Evolutionary conservation across 2,329 filamentous ascomycete species (phyloP), one percentile per base, ranked within the genome.

Genomic region (Verticillium isaacii): DNA sequence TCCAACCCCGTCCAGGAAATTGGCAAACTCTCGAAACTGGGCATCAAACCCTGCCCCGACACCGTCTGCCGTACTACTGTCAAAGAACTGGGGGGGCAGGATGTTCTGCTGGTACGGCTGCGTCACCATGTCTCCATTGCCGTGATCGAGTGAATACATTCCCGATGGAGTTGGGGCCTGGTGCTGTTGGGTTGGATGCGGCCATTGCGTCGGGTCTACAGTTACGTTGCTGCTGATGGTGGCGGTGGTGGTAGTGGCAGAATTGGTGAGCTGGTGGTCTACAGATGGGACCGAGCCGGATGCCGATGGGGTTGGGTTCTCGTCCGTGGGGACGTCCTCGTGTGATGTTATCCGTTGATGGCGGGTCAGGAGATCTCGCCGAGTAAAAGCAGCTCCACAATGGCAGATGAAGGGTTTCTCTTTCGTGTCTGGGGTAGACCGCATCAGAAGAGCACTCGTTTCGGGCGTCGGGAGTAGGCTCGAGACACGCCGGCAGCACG

Each of bases 351-450:
- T 74, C 59, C 77, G 74, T 62, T 79, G 74, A 64, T 80, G 78
- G 25, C 78, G 74, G 57, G 77, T 79, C 65, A 80, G 67, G 15
- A 80, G 69, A 66, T 80, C 78, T 23, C 78, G 74, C 23, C 78
- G 73, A 11, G 78, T 75, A 65, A 80, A 80, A 1, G 78, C 76
- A 12, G 76, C 75, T 60, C 77, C 76, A 66, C 78, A 80, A 50
- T 69, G 72, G 61, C 78, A 80, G 23, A 78, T 63, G 63, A 79
- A 80, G 1, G 78, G 78, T 64, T 80, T 80, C 68, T 80, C 78
- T 58, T 80, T 80, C 60, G 78, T 80, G 66, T 80, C 78, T 80
- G 64, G 50, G 45, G 11, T 19, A 25, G 17, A 12, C 8, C 45
- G 19, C 45, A 15, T 45, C 15, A 17, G 23, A 19, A 34, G 25